Base-by-base conservation (phyloP, 2,329 filamentous ascomycete genomes). In the Colletotrichum australisinense region DNA sequence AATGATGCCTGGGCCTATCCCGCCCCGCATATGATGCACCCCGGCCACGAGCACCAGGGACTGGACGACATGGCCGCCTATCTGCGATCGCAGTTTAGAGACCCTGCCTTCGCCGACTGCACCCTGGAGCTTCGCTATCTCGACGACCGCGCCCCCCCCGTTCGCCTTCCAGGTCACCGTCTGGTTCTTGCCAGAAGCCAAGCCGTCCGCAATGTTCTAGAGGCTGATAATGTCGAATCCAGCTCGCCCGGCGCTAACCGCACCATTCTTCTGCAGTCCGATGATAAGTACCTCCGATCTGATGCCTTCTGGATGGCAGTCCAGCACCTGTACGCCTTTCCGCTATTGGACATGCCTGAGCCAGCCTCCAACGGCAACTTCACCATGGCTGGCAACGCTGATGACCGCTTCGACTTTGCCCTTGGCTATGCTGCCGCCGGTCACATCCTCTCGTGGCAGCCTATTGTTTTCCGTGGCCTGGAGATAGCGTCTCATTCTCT, bases 361-460 rank as follows among this genome's bases (percentile, higher is more conserved):
- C 79, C 79, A 30, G 63, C 76, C 28, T 78, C 82, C 26, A 79
- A 82, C 2, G 73, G 67, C 14, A 67, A 70, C n/a, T 76, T 84
- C 35, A 78, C 80, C 0, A 77, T 85, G 77, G 81, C 84, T 67
- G 82, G 85, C 26, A 80, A 83, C 63, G 75, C 81, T 57, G 76
- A 78, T 26, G 86, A 88, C 8, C 85, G 84, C 24, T 86, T 90
- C 71, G 83, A 86, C 38, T 89, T 89, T 74, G 88, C 88, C n/a
- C 81, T 94, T 24, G 90, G 90, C 28, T 93, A 93, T 77, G 88
- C 91, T 58, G 90, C 91, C 30, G 88, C 91, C 5, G 92, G 91
- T 0, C 84, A 88, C 63, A 83, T 90, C 52, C 83, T 94, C 19
- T 84, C 85, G 53, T 87, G 92, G 78, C 84, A 83, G 2, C 85